A percentile compares a stretch with the other conserved stretches of the same genome.
These are phyloP conservation scores for Pyrenophora seminiperda DNA, from an alignment of 2,329 filamentous ascomycete genomes.

Conservation along the genomic window DNA sequence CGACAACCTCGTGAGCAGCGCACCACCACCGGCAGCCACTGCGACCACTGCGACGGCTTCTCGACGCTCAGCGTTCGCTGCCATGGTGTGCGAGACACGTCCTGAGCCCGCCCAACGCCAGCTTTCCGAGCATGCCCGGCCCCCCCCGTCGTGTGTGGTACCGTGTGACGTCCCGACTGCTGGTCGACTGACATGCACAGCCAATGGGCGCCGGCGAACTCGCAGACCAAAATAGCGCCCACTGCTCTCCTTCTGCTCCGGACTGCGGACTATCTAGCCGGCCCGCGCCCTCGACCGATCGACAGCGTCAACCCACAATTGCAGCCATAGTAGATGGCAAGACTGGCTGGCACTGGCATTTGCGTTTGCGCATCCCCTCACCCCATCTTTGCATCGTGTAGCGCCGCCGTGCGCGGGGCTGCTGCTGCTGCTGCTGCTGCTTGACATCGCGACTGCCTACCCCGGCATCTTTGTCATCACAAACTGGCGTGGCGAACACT, in stretches of 20 bases:
- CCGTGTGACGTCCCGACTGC: constrained; percentile 14
- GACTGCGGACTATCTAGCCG: constrained; percentile 11
- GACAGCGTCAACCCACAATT: constrained; percentile 9
- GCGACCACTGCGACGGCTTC: background rate
- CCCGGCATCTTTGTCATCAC: background rate
- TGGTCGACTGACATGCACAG: background rate
- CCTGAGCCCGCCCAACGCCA: constrained; percentile 1
- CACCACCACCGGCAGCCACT: constrained; percentile 1
- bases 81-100: constrained; percentile 13
- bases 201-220: constrained; percentile 10
- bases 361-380: constrained; percentile 12
- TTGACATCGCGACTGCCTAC: background rate
- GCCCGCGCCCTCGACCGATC: constrained; percentile 13
- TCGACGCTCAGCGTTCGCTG: constrained; percentile 12
- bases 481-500: background rate
- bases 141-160: background rate
- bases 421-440: background rate
- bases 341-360: too few species aligned
- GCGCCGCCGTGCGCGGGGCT: too few species aligned
- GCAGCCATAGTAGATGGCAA: too few species aligned
- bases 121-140: constrained; percentile 14
- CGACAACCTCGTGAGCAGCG: background rate
- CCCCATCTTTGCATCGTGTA: constrained; percentile 13
- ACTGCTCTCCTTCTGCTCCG: constrained; percentile 10
- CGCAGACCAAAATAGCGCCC: constrained; percentile 17